Evolutionary conservation across 805 yeast species (phyloP).

Genomic region (Kuraishia ogatae): DNA sequence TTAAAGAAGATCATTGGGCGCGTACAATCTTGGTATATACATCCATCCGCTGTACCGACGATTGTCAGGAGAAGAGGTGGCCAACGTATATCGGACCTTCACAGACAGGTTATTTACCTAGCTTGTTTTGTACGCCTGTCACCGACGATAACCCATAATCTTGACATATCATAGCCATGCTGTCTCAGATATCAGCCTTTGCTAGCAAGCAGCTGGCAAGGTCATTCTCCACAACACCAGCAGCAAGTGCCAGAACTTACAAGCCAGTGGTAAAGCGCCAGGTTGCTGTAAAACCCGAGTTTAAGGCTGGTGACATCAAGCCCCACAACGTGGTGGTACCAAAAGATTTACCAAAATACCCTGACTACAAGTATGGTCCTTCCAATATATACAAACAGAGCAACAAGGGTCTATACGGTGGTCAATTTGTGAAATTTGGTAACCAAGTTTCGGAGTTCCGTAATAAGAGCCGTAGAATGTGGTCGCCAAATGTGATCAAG

Average conservation of each 20-base stretch:
- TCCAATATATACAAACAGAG: constrained; percentile 73
- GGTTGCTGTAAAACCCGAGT: constrained; percentile 31
- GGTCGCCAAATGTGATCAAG: constrained; percentile 74
- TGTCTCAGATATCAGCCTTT: background rate
- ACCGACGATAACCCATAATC: background rate
- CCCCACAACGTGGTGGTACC: constrained; percentile 36
- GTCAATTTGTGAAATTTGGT: constrained; percentile 70
- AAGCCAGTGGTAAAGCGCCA: constrained; percentile 39
- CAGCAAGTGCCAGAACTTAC: constrained; percentile 18
- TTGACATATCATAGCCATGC: background rate
- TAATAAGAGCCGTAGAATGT: constrained; percentile 64
- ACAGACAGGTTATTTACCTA: no score
- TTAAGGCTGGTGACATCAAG: constrained; percentile 44
- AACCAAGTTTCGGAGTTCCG: constrained; percentile 68
- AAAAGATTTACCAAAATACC: constrained; percentile 32
- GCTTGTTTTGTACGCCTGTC: no score
- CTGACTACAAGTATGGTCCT: constrained; percentile 74
- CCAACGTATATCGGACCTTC: no score
- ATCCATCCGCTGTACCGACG: no score
- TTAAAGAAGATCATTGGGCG: no score
- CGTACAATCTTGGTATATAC: no score
- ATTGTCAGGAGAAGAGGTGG: no score
- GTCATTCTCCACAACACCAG: constrained; percentile 15
- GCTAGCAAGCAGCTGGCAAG: constrained; percentile 5
- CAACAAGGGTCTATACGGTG: constrained; percentile 87